Evolutionary conservation across 106 monocot genomes (phyloP).

Genomic region (Chionographis japonica): DNA sequence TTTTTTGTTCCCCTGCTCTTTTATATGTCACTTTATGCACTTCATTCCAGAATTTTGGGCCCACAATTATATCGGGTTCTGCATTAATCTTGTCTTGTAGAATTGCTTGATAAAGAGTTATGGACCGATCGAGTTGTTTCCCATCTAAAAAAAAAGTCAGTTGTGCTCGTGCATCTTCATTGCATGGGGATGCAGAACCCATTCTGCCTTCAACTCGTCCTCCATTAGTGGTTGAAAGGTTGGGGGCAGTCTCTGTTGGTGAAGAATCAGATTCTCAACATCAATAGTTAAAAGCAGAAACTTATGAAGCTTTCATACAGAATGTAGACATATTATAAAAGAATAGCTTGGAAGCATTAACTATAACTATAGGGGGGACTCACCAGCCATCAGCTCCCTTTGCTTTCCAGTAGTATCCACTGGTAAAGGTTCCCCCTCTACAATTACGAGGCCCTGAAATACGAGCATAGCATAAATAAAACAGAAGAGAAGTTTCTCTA

Average conservation of each 20-base stretch:
- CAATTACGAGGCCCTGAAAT: slow-evolving; percentile 23
- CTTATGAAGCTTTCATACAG: background rate
- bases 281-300: slow-evolving; percentile 1
- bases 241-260: background rate
- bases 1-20: slow-evolving; percentile 12
- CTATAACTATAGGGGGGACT: background rate
- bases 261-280: background rate
- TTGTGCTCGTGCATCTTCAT: slow-evolving; percentile 1
- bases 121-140: slow-evolving; percentile 29
- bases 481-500: background rate
- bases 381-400: slow-evolving; percentile 20
- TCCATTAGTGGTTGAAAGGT: background rate
- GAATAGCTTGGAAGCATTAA: background rate
- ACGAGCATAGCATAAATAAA: background rate
- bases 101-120: slow-evolving; percentile 43
- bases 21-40: slow-evolving; percentile 48
- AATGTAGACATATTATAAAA: background rate
- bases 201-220: slow-evolving; percentile 5
- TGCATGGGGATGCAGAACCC: slow-evolving; percentile 2
- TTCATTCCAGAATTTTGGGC: slow-evolving; percentile 30
- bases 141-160: slow-evolving; percentile 33
- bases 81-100: slow-evolving; percentile 17
- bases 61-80: slow-evolving; percentile 12
- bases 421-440: slow-evolving; percentile 17
- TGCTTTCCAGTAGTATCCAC: slow-evolving; percentile 21